phyloP scores from a whole-genome alignment of 2,329 filamentous ascomycete genomes.

The Epichloe scottii region DNA sequence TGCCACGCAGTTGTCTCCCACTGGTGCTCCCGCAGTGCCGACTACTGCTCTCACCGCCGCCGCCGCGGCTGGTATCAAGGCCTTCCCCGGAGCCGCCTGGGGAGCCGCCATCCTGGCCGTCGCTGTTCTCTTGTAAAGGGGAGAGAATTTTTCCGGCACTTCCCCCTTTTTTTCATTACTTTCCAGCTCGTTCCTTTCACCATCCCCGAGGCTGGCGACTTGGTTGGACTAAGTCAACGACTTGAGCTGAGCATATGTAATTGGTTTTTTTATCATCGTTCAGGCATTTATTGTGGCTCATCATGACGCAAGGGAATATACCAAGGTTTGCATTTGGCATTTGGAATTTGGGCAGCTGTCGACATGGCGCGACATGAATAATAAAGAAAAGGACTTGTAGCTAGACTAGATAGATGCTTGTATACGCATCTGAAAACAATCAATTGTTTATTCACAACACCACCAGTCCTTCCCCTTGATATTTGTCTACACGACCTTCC shows the following conservation, averaged over 20 bases:
- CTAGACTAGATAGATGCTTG: slow-evolving; percentile 1
- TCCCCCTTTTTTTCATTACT: not conserved
- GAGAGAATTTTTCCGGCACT: not conserved
- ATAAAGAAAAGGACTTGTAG: slow-evolving; percentile 1
- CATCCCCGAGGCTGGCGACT: not conserved
- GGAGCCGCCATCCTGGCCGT: slow-evolving; percentile 16
- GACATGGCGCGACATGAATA: not conserved
- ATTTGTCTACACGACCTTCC: not conserved
- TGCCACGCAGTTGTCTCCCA: not conserved
- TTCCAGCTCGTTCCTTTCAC: not conserved
- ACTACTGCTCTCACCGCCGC: slow-evolving; percentile 20
- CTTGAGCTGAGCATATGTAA: not conserved
- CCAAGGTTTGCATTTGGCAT: slow-evolving; percentile 2
- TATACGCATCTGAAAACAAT: not conserved
- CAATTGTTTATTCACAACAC: not conserved
- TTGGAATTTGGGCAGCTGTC: not conserved
- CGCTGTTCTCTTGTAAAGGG: slow-evolving; percentile 15
- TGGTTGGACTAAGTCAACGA: not conserved
- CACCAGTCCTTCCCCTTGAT: not conserved
- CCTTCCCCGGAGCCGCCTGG: slow-evolving; percentile 12
- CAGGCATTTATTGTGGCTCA: not conserved
- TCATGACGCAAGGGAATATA: not conserved
- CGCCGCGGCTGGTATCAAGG: slow-evolving; percentile 14
- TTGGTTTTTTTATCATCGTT: not conserved
- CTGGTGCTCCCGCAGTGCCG: slow-evolving; percentile 13